These are phyloP conservation scores for Aspergillus vadensis DNA, from an alignment of 2,329 filamentous ascomycete genomes.

Conservation along the genomic window DNA sequence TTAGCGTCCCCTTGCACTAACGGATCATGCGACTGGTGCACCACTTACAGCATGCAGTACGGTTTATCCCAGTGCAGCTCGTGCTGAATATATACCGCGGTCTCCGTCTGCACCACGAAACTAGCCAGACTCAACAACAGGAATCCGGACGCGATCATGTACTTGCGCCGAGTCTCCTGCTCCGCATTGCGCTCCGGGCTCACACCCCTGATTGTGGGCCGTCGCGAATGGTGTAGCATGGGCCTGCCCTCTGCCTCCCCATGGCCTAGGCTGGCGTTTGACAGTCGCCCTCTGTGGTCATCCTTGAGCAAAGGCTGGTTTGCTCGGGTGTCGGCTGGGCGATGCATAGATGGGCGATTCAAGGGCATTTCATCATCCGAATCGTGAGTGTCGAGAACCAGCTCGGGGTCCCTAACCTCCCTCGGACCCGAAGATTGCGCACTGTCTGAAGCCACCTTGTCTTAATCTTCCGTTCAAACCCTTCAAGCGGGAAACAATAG, in stretches of 20 bases:
- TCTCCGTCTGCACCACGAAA: conserved; percentile 94
- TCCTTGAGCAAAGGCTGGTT: conserved; percentile 58
- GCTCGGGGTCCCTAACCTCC: conserved; percentile 36
- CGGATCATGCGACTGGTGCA: not conserved
- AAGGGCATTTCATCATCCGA: conserved; percentile 49
- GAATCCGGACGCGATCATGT: conserved; percentile 84
- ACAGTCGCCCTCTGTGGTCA: conserved; percentile 43
- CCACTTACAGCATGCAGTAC: conserved; percentile 91
- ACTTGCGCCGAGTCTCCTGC: conserved; percentile 73
- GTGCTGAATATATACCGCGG: conserved; percentile 91
- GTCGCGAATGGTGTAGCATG: conserved; percentile 51
- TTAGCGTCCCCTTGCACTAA: not conserved
- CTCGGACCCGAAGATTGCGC: conserved; percentile 27
- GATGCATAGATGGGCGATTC: conserved; percentile 51
- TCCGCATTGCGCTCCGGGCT: conserved; percentile 68
- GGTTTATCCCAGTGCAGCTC: conserved; percentile 93
- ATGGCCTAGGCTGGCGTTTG: conserved; percentile 30
- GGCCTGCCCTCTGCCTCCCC: conserved; percentile 39
- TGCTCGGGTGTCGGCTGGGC: conserved; percentile 51
- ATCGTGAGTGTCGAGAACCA: conserved; percentile 38
- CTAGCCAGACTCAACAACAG: conserved; percentile 78
- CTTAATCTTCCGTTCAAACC: conserved; percentile 11
- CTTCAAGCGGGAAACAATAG: not conserved
- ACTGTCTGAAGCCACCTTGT: conserved; percentile 37
- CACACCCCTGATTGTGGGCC: conserved; percentile 73